Evolutionary conservation across 306 rosid genomes (phyloP).

Genomic region (Vigna radiata): DNA sequence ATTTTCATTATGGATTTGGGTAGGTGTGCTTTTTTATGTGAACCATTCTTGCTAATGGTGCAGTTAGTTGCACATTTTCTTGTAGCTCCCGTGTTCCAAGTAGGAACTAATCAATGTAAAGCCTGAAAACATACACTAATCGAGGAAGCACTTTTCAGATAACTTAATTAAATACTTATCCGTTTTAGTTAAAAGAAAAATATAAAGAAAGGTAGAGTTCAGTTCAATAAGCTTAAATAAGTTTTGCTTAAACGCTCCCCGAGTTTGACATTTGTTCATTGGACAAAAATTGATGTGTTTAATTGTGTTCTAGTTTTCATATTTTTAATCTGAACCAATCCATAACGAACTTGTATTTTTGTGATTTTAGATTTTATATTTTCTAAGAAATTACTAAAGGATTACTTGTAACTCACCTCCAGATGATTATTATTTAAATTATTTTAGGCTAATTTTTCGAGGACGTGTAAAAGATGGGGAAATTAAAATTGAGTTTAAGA

Average conservation of each 20-base stretch:
- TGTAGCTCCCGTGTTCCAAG: not conserved
- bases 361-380: not conserved
- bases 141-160: not conserved
- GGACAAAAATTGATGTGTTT: not conserved
- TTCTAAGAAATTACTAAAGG: no score
- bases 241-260: not conserved
- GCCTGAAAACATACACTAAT: not conserved
- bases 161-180: not conserved
- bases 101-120: not conserved
- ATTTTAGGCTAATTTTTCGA: no score
- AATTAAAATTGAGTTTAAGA: no score
- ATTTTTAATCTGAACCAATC: not conserved
- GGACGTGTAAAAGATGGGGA: no score
- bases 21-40: not conserved
- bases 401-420: no score
- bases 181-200: not conserved
- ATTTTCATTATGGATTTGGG: constrained; percentile 16
- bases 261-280: not conserved
- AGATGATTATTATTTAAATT: no score
- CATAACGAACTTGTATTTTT: not conserved
- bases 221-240: not conserved
- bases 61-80: constrained; percentile 8
- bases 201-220: not conserved
- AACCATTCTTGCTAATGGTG: not conserved
- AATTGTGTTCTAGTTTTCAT: not conserved